These are phyloP conservation scores for Skeletonema menzelii DNA, from an alignment of 108 stramenopile species.

Conservation along the genomic window DNA sequence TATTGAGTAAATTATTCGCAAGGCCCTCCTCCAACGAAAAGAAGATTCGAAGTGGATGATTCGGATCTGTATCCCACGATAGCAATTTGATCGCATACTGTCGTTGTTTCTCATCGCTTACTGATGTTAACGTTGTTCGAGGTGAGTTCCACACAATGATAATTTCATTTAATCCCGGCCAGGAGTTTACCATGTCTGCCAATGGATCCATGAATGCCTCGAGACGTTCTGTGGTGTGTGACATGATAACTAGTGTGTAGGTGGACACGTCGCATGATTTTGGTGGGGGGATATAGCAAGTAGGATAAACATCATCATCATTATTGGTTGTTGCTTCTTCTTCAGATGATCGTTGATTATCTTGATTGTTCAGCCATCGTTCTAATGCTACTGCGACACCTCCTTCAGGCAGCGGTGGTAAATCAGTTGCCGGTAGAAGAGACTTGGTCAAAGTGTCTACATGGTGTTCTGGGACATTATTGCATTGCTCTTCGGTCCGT, in stretches of 20 bases:
- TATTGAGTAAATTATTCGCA: slow-evolving; percentile 82
- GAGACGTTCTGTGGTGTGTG: slow-evolving; percentile 53
- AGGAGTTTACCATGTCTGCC: slow-evolving; percentile 31
- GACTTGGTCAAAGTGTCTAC: slow-evolving; percentile 24
- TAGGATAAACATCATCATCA: slow-evolving; percentile 22
- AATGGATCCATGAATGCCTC: slow-evolving; percentile 41
- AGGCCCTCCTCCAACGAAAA: slow-evolving; percentile 79
- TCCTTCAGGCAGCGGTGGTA: slow-evolving; percentile 42
- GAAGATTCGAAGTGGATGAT: slow-evolving; percentile 68
- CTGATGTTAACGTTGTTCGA: slow-evolving; percentile 45
- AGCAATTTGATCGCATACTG: slow-evolving; percentile 48
- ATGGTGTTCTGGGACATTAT: slow-evolving; percentile 18
- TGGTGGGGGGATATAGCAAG: slow-evolving; percentile 47
- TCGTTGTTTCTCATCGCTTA: slow-evolving; percentile 30
- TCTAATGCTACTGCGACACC: slow-evolving; percentile 41
- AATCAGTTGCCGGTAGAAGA: slow-evolving; percentile 32
- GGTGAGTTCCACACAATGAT: slow-evolving; percentile 87
- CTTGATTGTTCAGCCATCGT: slow-evolving; percentile 24
- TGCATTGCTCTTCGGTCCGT: slow-evolving; percentile 36
- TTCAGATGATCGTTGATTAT: neutral
- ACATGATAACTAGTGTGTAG: slow-evolving; percentile 54
- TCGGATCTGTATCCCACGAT: slow-evolving; percentile 44
- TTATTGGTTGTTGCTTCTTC: neutral
- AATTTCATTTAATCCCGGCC: slow-evolving; percentile 62
- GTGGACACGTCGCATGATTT: slow-evolving; percentile 43